These are phyloP conservation scores for Erythrobasidium hasegawianum DNA, from an alignment of 1,284 basidiomycete species.

Conservation along the genomic window DNA sequence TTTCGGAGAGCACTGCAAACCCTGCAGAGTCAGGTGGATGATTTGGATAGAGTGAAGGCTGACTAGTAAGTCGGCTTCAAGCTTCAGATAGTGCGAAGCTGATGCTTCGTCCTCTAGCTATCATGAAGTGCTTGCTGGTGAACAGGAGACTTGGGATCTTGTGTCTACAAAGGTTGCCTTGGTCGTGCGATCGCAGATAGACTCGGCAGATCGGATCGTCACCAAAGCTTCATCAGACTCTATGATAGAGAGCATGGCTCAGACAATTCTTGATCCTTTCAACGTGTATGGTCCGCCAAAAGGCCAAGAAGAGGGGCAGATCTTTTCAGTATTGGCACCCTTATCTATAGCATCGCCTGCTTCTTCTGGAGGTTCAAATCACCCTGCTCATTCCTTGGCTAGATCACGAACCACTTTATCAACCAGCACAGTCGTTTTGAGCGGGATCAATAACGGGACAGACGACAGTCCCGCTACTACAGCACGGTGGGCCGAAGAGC, in stretches of 20 bases:
- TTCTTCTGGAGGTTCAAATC: conserved; percentile 9
- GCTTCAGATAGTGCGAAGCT: neutral
- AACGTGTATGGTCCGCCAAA: conserved; percentile 25
- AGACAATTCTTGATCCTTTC: conserved; percentile 33
- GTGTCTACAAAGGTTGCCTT: conserved; percentile 30
- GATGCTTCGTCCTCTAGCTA: neutral
- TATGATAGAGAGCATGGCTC: conserved; percentile 29
- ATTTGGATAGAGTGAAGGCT: conserved; percentile 34
- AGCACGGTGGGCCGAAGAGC: conserved; percentile 32
- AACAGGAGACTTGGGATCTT: conserved; percentile 22
- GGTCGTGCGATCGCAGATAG: conserved; percentile 30
- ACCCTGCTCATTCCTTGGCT: conserved; percentile 25
- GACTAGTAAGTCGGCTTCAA: conserved; percentile 9
- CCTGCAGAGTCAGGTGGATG: conserved; percentile 35
- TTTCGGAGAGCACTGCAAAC: conserved; percentile 27
- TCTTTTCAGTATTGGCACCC: conserved; percentile 35
- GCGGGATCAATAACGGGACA: conserved; percentile 13
- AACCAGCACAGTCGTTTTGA: neutral
- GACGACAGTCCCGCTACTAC: conserved; percentile 30
- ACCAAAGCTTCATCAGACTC: conserved; percentile 35
- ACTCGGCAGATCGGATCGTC: conserved; percentile 34
- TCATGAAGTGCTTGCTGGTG: conserved; percentile 31
- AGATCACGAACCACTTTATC: conserved; percentile 6
- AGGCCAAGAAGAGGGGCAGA: conserved; percentile 24
- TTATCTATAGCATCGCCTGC: conserved; percentile 28